These are phyloP conservation scores for Tulasnella sp. DNA, from an alignment of 768 basidiomycete species.

Conservation along the genomic window DNA sequence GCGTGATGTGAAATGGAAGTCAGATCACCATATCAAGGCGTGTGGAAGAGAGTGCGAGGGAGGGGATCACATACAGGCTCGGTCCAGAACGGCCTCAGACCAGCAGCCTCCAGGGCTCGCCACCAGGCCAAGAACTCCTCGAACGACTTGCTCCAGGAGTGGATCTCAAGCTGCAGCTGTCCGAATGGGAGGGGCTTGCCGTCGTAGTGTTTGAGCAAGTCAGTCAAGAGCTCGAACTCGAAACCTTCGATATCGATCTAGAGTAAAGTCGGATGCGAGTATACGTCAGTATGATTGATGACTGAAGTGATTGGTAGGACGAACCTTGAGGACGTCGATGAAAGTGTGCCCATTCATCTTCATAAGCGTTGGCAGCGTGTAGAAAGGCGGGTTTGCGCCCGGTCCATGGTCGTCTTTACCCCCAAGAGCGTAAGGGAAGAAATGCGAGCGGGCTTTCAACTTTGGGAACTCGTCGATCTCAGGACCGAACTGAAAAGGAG, in stretches of 20 bases:
- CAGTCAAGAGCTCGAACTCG: constrained; percentile 16
- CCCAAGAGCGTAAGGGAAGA: constrained; percentile 16
- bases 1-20: too few species aligned
- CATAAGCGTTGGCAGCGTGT: constrained; percentile 17
- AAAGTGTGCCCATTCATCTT: constrained; percentile 17
- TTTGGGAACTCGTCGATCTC: constrained; percentile 16
- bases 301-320: not conserved
- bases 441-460: constrained; percentile 14
- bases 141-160: constrained; percentile 14
- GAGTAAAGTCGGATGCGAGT: not conserved
- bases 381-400: constrained; percentile 13
- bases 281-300: not conserved
- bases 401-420: constrained; percentile 16
- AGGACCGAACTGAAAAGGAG: constrained; percentile 14
- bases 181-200: constrained; percentile 17
- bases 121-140: constrained; percentile 10
- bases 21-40: too few species aligned
- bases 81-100: constrained; percentile 13
- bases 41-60: too few species aligned
- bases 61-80: constrained; percentile 1
- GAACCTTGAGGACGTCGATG: constrained; percentile 18
- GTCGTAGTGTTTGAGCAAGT: constrained; percentile 9
- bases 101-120: constrained; percentile 11
- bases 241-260: constrained; percentile 19
- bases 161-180: constrained; percentile 18